phyloP scores from a whole-genome alignment of 164 flowering plant genomes.

The Vitis rupestris region DNA sequence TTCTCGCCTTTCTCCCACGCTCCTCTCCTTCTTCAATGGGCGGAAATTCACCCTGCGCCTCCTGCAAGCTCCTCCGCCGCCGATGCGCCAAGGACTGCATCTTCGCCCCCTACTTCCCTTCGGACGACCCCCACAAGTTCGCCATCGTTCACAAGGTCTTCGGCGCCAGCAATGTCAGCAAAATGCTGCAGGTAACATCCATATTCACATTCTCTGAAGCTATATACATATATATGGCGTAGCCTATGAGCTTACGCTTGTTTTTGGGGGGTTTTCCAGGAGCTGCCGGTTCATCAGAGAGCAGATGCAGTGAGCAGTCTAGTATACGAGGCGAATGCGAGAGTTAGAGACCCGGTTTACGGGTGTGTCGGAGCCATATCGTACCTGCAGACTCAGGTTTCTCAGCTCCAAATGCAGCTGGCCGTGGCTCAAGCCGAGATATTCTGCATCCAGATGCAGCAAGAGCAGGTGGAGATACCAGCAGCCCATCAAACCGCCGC shows the following conservation, averaged over 20 bases:
- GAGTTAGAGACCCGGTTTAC: slow-evolving; percentile 68
- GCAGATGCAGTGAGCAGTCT: slow-evolving; percentile 70
- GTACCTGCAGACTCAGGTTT: slow-evolving; percentile 63
- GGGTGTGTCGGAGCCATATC: slow-evolving; percentile 88
- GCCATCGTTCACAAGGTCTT: slow-evolving; percentile 52
- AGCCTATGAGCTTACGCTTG: neutral
- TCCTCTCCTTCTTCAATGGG: slow-evolving; percentile 14
- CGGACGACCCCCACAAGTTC: slow-evolving; percentile 47
- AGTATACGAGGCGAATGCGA: slow-evolving; percentile 69
- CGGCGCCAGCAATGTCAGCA: slow-evolving; percentile 51
- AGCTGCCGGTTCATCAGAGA: slow-evolving; percentile 58
- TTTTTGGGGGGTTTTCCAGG: slow-evolving; percentile 25
- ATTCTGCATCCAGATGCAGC: slow-evolving; percentile 79
- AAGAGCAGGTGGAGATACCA: slow-evolving; percentile 30
- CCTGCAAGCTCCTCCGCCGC: slow-evolving; percentile 46
- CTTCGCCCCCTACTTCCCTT: slow-evolving; percentile 46
- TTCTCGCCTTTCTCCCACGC: neutral
- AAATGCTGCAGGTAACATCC: slow-evolving; percentile 19
- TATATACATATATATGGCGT: no score
- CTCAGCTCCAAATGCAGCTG: slow-evolving; percentile 75
- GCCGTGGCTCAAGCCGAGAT: slow-evolving; percentile 82
- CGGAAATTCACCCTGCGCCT: slow-evolving; percentile 45
- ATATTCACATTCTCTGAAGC: no score
- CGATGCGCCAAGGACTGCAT: slow-evolving; percentile 47
- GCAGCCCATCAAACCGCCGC: neutral